These are phyloP conservation scores for Cercophora newfieldiana DNA, from an alignment of 495 filamentous ascomycete species.

Conservation along the genomic window DNA sequence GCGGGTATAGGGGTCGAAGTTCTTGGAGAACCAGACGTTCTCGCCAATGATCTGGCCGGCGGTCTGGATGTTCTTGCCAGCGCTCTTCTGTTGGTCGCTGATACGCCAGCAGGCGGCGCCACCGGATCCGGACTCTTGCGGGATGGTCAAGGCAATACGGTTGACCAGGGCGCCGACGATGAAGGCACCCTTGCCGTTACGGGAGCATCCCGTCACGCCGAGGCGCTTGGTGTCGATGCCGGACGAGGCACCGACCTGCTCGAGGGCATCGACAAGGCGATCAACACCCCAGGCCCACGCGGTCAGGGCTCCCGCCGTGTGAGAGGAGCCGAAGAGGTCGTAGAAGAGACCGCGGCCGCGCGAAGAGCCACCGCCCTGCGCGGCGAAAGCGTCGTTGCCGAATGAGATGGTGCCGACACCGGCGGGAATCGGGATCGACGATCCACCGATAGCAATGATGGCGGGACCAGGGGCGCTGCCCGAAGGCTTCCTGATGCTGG, in stretches of 20 bases:
- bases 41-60: conserved; percentile 50
- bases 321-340: conserved; percentile 47
- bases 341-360: conserved; percentile 53
- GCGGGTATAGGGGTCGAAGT: conserved; percentile 42
- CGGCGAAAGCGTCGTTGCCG: conserved; percentile 50
- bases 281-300: conserved; percentile 57
- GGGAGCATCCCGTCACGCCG: conserved; percentile 54
- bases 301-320: conserved; percentile 52
- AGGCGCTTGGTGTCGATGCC: conserved; percentile 52
- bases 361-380: conserved; percentile 37
- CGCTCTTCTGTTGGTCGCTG: conserved; percentile 44
- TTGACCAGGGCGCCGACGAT: conserved; percentile 49
- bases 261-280: conserved; percentile 53
- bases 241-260: conserved; percentile 41
- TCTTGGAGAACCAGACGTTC: conserved; percentile 53
- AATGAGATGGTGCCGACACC: conserved; percentile 52
- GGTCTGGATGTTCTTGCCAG: conserved; percentile 56
- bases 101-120: conserved; percentile 57
- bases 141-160: conserved; percentile 56
- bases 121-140: conserved; percentile 55
- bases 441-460: conserved; percentile 52
- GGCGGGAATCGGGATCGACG: conserved; percentile 48
- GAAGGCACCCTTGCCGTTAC: conserved; percentile 57
- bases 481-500: conserved; percentile 42
- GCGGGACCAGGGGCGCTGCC: conserved; percentile 47